phyloP scores from a whole-genome alignment of 2,329 filamentous ascomycete genomes.

The Colletotrichum acutatum region DNA sequence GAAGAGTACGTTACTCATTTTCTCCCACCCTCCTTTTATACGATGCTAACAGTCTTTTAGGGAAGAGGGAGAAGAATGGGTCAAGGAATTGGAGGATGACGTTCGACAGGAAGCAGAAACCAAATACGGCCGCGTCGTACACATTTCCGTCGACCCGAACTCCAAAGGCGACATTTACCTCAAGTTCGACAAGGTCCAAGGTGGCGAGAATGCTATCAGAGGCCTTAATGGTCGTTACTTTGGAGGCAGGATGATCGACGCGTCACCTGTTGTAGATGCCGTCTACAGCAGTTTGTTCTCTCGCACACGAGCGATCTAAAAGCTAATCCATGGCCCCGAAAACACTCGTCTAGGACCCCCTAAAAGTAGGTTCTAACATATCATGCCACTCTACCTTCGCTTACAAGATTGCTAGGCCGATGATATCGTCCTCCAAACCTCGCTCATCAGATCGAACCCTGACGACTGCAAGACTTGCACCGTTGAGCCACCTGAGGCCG shows the following conservation, averaged over 20 bases:
- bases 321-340: slow-evolving; percentile 64
- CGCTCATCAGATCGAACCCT: not conserved
- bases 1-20: slow-evolving; percentile 75
- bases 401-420: slow-evolving; percentile 5
- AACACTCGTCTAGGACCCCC: slow-evolving; percentile 59
- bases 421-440: not conserved
- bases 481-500: not conserved
- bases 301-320: slow-evolving; percentile 83
- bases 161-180: slow-evolving; percentile 97
- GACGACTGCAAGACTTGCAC: not conserved
- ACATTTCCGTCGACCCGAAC: slow-evolving; percentile 94
- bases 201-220: slow-evolving; percentile 97
- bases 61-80: slow-evolving; percentile 88
- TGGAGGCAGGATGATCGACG: slow-evolving; percentile 91
- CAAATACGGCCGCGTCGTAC: slow-evolving; percentile 97
- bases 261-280: slow-evolving; percentile 95
- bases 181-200: slow-evolving; percentile 96
- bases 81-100: slow-evolving; percentile 94
- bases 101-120: slow-evolving; percentile 91
- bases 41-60: slow-evolving; percentile 60
- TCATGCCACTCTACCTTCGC: not conserved
- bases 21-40: not conserved
- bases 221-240: slow-evolving; percentile 98
- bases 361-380: slow-evolving; percentile 4
- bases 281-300: slow-evolving; percentile 98